Evolutionary conservation across 2,329 filamentous ascomycete genomes (phyloP), one percentile per base, ranked within the genome.

Genomic region (Paraphaeosphaeria minitans): DNA sequence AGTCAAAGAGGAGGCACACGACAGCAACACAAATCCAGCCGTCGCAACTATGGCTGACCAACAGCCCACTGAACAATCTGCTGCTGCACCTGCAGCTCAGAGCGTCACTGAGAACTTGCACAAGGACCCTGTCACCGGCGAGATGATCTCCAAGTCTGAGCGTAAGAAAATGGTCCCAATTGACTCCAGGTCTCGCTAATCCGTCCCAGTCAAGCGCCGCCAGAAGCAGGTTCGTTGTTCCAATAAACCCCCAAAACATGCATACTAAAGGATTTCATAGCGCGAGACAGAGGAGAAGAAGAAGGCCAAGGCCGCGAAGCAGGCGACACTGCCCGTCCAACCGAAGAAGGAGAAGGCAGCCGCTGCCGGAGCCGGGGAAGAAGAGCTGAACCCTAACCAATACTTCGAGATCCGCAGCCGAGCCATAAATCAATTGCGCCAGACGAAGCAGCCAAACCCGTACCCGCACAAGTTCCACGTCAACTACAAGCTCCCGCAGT

Each of bases 331-430:
- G 60, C 82, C 86, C 37, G 84, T 85, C 42, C 83, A 83, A 65
- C 80, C 86, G 46, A 84, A 84, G 68, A 81, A 84, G 63, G 82
- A 83, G 70, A 88, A 21, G n/a, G n/a, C 41, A 21, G 41, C 27
- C 12, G 14, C 41, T 21, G 41, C 41, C n/a, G 41, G 19, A 89
- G 81, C 85, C 87, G 68, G 82, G 89, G 37, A 87, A 90, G 82
- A 41, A 7, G 16, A 49, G 2, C 37, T 55, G 52, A 46, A 53
- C 16, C 50, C 61, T 70, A 31, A 73, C 66, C 89, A 91, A 89
- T 99, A 98, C 83, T 97, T 97, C 77, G 95, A 99, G 82, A 96
- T 98, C 75, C 91, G 95, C 63, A 96, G 90, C 72, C 37, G 37
- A 24, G 39, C 37, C 13, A n/a, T 53, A 16, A 22, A 39, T 37